Conservation (phyloP, 805 yeast species). For the Metschnikowia proteae region DNA sequence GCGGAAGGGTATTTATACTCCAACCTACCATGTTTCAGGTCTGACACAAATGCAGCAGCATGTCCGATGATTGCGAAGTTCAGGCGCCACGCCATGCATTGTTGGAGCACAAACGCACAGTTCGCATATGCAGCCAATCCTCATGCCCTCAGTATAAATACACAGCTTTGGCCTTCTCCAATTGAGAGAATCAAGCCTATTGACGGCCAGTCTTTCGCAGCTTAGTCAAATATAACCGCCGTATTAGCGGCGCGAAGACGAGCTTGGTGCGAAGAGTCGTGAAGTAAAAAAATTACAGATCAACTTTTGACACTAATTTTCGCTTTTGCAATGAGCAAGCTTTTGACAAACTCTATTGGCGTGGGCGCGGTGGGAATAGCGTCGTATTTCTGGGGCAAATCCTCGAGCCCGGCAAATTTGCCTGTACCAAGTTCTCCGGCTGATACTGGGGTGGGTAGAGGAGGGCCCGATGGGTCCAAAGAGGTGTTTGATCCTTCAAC, state of each 20-base stretch:
- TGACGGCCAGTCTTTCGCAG: neutral
- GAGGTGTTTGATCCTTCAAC: slow-evolving; percentile 27
- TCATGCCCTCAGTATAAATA: neutral
- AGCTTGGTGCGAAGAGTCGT: neutral
- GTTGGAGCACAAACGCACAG: neutral
- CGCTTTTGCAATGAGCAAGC: slow-evolving; percentile 23
- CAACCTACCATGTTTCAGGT: slow-evolving; percentile 1
- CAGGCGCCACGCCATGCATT: neutral
- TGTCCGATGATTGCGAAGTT: neutral
- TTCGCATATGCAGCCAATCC: neutral
- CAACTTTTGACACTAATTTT: neutral
- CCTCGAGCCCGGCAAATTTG: slow-evolving; percentile 20
- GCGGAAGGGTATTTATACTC: neutral
- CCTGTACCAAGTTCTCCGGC: slow-evolving; percentile 8
- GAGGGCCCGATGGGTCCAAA: slow-evolving; percentile 1
- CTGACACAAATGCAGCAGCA: neutral
- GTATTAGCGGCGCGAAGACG: neutral
- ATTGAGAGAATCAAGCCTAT: neutral
- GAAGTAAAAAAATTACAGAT: neutral
- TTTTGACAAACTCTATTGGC: slow-evolving; percentile 30
- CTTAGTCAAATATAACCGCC: neutral
- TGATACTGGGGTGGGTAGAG: slow-evolving; percentile 8
- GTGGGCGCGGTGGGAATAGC: slow-evolving; percentile 37
- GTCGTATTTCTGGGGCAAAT: slow-evolving; percentile 39
- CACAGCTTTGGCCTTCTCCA: neutral